phyloP scores from a whole-genome alignment of 208 protist species.

The Trypanosoma conorhini region DNA sequence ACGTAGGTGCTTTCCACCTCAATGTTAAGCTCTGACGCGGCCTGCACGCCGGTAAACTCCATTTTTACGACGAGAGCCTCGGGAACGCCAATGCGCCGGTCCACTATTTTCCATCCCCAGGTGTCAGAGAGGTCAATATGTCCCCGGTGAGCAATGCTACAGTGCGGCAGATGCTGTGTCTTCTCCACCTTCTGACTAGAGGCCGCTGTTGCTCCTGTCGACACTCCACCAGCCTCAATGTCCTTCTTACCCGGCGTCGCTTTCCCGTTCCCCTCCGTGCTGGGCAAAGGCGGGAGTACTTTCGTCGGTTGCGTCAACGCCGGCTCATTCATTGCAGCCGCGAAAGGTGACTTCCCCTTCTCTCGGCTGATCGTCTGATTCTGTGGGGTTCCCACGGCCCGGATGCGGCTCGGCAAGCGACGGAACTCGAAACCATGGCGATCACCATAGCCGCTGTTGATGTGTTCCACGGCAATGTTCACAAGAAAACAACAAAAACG shows the following conservation, averaged over 20 bases:
- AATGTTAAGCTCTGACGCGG: conserved; percentile 61
- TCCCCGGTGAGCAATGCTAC: conserved; percentile 77
- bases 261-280: not conserved
- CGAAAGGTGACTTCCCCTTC: conserved; percentile 54
- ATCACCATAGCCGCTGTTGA: conserved; percentile 86
- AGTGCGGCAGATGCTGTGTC: conserved; percentile 42
- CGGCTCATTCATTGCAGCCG: conserved; percentile 34
- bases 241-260: not conserved
- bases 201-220: not conserved
- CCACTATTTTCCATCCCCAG: conserved; percentile 77
- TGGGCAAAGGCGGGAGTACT: conserved; percentile 17
- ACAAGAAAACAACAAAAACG: conserved; percentile 90
- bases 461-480: conserved; percentile 93
- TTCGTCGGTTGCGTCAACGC: conserved; percentile 57
- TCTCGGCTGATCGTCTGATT: conserved; percentile 81
- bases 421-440: conserved; percentile 72
- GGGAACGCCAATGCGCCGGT: conserved; percentile 76
- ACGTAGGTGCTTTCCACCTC: conserved; percentile 59
- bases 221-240: not conserved
- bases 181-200: conserved; percentile 9
- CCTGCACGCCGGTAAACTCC: conserved; percentile 51
- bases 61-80: conserved; percentile 80
- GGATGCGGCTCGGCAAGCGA: conserved; percentile 52
- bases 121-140: conserved; percentile 75
- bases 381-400: conserved; percentile 67